phyloP scores from a whole-genome alignment of 768 basidiomycete genomes.

The Pulveroboletus sp. region DNA sequence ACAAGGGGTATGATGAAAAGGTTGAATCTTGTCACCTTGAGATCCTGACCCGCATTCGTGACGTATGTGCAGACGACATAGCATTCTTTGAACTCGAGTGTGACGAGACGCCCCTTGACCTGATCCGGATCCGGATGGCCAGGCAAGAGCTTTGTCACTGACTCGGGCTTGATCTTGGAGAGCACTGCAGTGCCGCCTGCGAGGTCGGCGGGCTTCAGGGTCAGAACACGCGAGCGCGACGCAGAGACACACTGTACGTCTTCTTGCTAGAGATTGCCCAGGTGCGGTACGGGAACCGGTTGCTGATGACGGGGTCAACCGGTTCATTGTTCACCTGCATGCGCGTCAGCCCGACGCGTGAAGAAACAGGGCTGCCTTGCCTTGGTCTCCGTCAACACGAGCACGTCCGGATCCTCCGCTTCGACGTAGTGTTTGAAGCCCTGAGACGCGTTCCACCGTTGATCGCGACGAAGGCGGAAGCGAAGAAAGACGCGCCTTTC shows the following conservation, averaged over 20 bases:
- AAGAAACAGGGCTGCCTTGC: slow-evolving; percentile 30
- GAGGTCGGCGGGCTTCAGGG: slow-evolving; percentile 1
- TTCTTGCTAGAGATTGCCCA: slow-evolving; percentile 81
- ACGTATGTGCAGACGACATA: slow-evolving; percentile 81
- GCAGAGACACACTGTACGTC: slow-evolving; percentile 56
- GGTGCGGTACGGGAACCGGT: slow-evolving; percentile 64
- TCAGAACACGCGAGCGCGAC: not conserved
- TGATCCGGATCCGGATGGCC: slow-evolving; percentile 61
- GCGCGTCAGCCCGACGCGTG: slow-evolving; percentile 1
- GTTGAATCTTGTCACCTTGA: slow-evolving; percentile 53
- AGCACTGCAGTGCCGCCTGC: slow-evolving; percentile 81
- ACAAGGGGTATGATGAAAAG: not conserved
- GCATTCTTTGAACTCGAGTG: slow-evolving; percentile 69
- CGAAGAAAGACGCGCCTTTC: slow-evolving; percentile 51
- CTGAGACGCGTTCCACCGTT: slow-evolving; percentile 32
- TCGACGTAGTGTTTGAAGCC: slow-evolving; percentile 81
- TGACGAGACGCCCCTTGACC: slow-evolving; percentile 75
- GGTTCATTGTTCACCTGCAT: slow-evolving; percentile 70
- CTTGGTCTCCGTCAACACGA: slow-evolving; percentile 86
- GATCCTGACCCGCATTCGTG: slow-evolving; percentile 71
- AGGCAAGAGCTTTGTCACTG: slow-evolving; percentile 63
- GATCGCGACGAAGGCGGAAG: not conserved
- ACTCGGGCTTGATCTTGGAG: slow-evolving; percentile 70
- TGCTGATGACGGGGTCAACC: slow-evolving; percentile 50
- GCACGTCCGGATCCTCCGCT: slow-evolving; percentile 81